Evolutionary conservation across 331 rosid species (phyloP).

Genomic region (Cucumis variabilis): DNA sequence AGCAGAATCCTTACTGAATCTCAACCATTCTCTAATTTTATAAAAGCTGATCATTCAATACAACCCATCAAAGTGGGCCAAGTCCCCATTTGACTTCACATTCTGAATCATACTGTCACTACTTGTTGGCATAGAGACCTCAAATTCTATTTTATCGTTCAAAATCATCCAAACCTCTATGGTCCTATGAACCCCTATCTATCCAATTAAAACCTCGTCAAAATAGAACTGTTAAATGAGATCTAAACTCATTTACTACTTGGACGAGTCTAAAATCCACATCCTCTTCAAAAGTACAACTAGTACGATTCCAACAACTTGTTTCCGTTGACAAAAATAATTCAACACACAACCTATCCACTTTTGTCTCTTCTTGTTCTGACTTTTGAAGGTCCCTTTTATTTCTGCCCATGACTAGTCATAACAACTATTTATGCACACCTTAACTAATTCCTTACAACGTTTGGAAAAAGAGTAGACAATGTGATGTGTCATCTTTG

Average conservation of each 20-base stretch:
- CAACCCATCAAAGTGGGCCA: conserved; percentile 23
- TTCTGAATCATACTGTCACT: neutral
- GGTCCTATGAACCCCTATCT: neutral
- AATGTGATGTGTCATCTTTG: neutral
- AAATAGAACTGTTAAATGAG: neutral
- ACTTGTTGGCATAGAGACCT: neutral
- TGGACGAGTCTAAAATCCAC: neutral
- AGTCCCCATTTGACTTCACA: neutral
- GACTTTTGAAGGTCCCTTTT: neutral
- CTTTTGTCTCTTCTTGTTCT: neutral
- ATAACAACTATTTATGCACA: too few species aligned
- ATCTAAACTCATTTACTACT: neutral
- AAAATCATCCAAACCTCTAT: neutral
- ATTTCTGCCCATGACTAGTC: neutral
- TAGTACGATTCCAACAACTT: conserved; percentile 5
- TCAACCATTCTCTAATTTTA: neutral
- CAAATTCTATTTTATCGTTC: neutral
- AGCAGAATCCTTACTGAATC: conserved; percentile 10
- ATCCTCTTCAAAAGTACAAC: conserved; percentile 7
- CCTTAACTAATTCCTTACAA: neutral
- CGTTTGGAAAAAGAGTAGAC: neutral
- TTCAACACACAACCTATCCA: neutral
- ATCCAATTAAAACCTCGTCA: neutral
- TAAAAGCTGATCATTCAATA: neutral
- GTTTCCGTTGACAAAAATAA: neutral